phyloP scores from a whole-genome alignment of 2,329 filamentous ascomycete genomes.

The Aspergillus persii region DNA sequence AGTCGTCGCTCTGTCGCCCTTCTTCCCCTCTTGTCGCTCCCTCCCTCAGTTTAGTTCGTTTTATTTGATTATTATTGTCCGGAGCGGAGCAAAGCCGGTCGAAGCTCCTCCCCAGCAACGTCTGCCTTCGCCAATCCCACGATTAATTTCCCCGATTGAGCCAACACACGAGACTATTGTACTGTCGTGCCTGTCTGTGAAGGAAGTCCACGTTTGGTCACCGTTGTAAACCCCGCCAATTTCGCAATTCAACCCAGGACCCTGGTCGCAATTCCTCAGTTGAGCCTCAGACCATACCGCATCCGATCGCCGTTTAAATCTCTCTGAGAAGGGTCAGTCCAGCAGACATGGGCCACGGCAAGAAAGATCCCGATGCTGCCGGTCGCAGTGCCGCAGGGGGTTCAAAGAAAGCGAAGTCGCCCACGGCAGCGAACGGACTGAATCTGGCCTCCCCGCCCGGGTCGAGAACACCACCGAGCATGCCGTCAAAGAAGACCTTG shows the following conservation, averaged over 20 bases:
- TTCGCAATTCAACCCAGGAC: constrained; percentile 15
- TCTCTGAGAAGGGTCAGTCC: constrained; percentile 2
- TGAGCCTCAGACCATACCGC: constrained; percentile 9
- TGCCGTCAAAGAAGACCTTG: constrained; percentile 47
- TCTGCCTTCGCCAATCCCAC: constrained; percentile 6
- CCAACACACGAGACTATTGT: not conserved
- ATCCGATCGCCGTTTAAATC: constrained; percentile 17
- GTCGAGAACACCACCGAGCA: constrained; percentile 60
- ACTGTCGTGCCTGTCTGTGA: not conserved
- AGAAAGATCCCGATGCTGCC: constrained; percentile 16
- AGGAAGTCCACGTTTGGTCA: not conserved
- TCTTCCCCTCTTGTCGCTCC: constrained; percentile 10
- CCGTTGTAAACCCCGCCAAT: constrained; percentile 7
- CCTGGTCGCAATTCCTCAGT: constrained; percentile 21
- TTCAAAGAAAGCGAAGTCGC: constrained; percentile 21
- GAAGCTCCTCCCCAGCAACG: constrained; percentile 22
- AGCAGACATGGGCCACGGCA: constrained; percentile 23
- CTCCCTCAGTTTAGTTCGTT: constrained; percentile 13
- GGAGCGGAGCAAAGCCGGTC: constrained; percentile 18
- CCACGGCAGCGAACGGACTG: constrained; percentile 23
- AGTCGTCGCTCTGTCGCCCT: constrained; percentile 2
- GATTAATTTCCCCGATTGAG: constrained; percentile 13
- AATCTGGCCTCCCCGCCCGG: constrained; percentile 52
- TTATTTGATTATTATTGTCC: constrained; percentile 19
- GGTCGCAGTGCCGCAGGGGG: constrained; percentile 19